Conservation (phyloP, 176 grass and related monocot genomes). For the Saccharum spontaneum region DNA sequence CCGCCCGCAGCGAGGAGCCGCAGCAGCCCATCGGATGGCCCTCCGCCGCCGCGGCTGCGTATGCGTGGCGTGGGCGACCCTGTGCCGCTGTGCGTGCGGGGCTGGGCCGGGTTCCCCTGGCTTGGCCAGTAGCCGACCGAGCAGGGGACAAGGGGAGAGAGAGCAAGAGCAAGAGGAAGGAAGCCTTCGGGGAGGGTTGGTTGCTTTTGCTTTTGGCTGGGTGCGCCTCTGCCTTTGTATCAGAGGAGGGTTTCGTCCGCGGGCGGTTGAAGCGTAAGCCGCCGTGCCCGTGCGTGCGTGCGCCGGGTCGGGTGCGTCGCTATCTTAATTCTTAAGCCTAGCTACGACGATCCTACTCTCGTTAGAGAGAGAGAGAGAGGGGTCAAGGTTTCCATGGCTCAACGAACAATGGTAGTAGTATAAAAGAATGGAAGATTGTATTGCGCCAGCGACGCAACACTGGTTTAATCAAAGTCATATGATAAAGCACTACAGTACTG, state of each 20-base stretch:
- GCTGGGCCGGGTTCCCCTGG: neutral
- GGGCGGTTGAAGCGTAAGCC: neutral
- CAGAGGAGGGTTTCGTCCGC: neutral
- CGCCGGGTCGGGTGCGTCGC: neutral
- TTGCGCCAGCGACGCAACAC: no score
- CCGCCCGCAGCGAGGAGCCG: slow-evolving; percentile 53
- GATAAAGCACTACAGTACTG: rapidly evolving
- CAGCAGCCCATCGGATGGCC: slow-evolving; percentile 72
- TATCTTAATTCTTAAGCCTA: neutral
- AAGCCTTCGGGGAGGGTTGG: neutral
- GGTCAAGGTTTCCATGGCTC: neutral
- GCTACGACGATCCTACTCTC: no score
- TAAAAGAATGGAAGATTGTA: no score
- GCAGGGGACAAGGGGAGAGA: neutral
- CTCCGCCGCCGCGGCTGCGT: neutral
- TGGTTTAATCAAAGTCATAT: neutral
- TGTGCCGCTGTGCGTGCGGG: neutral
- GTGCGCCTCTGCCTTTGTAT: slow-evolving; percentile 1
- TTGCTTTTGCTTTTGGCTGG: slow-evolving; percentile 16
- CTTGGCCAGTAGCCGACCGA: slow-evolving; percentile 1
- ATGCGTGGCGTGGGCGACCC: neutral
- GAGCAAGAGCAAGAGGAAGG: neutral
- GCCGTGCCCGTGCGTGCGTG: neutral
- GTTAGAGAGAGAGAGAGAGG: neutral
- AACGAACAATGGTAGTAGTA: neutral